Base-by-base conservation (phyloP, 176 grass and related monocot species). In the Avena atlantica region DNA sequence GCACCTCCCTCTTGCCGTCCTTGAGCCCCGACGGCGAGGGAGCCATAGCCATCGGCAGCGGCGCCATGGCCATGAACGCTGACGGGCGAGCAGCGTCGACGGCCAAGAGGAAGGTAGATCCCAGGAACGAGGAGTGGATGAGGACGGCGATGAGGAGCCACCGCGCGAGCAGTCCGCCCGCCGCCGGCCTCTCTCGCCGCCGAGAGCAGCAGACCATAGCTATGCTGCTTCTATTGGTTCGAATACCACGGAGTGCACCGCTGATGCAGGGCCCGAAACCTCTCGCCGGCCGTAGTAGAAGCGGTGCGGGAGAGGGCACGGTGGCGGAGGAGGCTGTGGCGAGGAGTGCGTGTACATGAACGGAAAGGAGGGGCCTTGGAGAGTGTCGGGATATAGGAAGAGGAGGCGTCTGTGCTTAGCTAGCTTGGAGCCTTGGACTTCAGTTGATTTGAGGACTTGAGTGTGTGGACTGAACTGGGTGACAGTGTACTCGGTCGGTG, bases 11-110 rank as follows among this genome's bases (percentile, higher is more conserved):
- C 76, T 95, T 93, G 62, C 74, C 70, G 64, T 91, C 84, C 0
- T 27, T 57, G 36, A 84, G 2, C 69, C 34, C 87, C 13, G 83
- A 85, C 25, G 88, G 81, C 37, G 86, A 84, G 17, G 83, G 86
- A 5, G 86, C 76, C 76, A 84, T 59, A 25, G 86, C 76, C 64
- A 82, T 51, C 15, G 76, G 15, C 1, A 58, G 76, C 8, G 86
- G 84, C 8, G 88, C 72, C 34, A 67, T 7, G 47, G 79, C 56
- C 69, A 87, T 40, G 87, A 91, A 89, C 63, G 65, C 36, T 59
- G 91, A 91, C 69, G 74, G 62, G 59, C 93, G 93, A 73, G 91
- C 80, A 2, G 86, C 93, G 61, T 93, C 89, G 70, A 81, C 86
- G 56, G 70, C 53, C 80, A 82, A 23, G 81, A 86, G 34, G 51